Evolutionary conservation across 2,329 filamentous ascomycete species (phyloP).

Genomic region (Colletotrichum costaricense): DNA sequence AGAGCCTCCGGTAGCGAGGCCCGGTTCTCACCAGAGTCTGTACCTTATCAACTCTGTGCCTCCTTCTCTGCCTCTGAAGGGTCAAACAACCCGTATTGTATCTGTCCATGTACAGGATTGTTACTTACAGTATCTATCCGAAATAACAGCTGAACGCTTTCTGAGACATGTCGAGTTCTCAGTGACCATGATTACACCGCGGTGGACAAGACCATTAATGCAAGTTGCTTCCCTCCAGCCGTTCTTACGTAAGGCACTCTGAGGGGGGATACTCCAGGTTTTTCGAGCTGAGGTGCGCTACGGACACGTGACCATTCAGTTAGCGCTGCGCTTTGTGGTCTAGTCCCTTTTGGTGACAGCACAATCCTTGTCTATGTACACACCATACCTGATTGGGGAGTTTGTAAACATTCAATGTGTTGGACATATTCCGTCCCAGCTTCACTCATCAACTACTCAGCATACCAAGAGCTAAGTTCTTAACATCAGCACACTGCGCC

Average conservation of each 20-base stretch:
- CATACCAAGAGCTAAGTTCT: neutral
- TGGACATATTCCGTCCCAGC: neutral
- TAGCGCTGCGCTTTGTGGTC: neutral
- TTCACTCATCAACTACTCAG: neutral
- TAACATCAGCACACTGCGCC: neutral
- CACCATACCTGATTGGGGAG: conserved; percentile 14
- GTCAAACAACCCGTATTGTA: too few species aligned
- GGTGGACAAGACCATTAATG: too few species aligned
- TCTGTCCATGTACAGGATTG: too few species aligned
- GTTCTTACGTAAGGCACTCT: neutral
- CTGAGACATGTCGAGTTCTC: too few species aligned
- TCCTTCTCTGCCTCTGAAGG: too few species aligned
- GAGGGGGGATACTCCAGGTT: neutral
- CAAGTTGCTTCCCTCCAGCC: too few species aligned
- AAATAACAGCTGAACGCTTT: too few species aligned
- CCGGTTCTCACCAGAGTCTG: too few species aligned
- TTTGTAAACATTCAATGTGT: conserved; percentile 14
- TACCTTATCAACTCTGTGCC: too few species aligned
- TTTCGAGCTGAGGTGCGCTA: neutral
- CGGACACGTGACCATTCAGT: neutral
- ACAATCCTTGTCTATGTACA: neutral
- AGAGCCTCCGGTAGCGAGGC: neutral
- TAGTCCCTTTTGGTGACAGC: neutral
- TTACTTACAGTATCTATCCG: too few species aligned
- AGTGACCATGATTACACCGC: too few species aligned